phyloP scores from a whole-genome alignment of 192 early-diverging fungal genomes.

The Endogone sp. region DNA sequence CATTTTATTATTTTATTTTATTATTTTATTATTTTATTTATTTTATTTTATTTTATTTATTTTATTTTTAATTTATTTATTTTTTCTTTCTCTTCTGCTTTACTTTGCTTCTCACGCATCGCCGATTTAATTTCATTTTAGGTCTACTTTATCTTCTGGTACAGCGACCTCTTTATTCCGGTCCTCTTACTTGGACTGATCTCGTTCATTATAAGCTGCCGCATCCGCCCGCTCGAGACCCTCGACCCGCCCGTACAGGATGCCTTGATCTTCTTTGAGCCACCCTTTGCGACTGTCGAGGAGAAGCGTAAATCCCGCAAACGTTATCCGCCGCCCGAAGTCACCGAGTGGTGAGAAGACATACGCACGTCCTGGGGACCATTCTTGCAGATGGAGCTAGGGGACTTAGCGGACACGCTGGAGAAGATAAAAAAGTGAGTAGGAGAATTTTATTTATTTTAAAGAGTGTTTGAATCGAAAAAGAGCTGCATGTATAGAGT shows the following conservation, averaged over 20 bases:
- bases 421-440: constrained; percentile 19
- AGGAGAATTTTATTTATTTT: background rate
- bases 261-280: background rate
- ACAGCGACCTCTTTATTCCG: background rate
- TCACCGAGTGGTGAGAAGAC: constrained; percentile 13
- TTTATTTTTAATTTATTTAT: background rate
- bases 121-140: too few species aligned
- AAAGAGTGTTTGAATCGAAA: too few species aligned
- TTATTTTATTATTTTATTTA: background rate
- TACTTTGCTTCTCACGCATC: background rate
- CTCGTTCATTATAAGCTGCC: background rate
- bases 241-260: too few species aligned
- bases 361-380: constrained; percentile 17
- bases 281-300: constrained; percentile 3
- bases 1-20: background rate
- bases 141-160: background rate
- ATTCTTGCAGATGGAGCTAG: constrained; percentile 10
- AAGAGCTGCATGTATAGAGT: background rate
- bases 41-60: background rate
- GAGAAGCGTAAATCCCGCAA: constrained; percentile 1
- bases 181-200: background rate
- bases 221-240: background rate
- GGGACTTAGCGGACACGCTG: constrained; percentile 16
- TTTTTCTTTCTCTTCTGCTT: background rate
- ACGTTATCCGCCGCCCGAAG: too few species aligned